Evolutionary conservation across 2,329 filamentous ascomycete species (phyloP), one percentile per base, ranked within the genome.

Genomic region (Colletotrichum coccodes): DNA sequence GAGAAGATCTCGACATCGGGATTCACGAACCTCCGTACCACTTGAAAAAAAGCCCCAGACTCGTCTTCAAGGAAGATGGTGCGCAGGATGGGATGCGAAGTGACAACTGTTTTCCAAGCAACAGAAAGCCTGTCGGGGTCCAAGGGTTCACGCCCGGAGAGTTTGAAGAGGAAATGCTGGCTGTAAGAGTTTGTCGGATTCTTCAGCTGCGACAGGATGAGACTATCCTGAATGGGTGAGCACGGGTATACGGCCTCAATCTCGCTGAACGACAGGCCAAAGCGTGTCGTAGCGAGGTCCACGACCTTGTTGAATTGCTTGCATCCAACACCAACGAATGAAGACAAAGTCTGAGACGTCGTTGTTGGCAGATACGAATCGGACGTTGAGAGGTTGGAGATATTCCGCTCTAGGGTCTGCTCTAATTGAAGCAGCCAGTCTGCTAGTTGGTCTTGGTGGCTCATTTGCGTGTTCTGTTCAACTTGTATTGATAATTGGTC

Each of bases 391-490:
- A 68, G 6, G 1, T 34, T n/a, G n/a, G 12, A 26, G 5, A 34
- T 47, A 4, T 46, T 44, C 6, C 23, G 32, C 4, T 18, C 28
- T 8, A 68, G 21, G 0, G 12, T 49, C 1, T 53, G 18, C 18
- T 68, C 60, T 9, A 68, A 21, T 3, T 21, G 53, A 9, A 38
- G 34, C 4, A 59, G 30, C 65, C 65, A 68, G 12, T 54, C 38
- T 8, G 30, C 30, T 2, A 68, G 40, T 1, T 49, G 28, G 9
- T 40, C 46, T 26, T 68, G 65, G 3, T 68, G 53, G n/a, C 21
- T 53, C 65, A 68, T 68, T 12, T 47, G 50, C 9, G 30, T 64
- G 26, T 64, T 59, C 65, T 60, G 64, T 21, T 68, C 65, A n/a
- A 68, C n/a, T 3, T 54, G 60, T 2, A 68, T 18, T 0, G 46